Evolutionary conservation across 177 flowering plant species (phyloP).

Genomic region (Vitis hybrid): DNA sequence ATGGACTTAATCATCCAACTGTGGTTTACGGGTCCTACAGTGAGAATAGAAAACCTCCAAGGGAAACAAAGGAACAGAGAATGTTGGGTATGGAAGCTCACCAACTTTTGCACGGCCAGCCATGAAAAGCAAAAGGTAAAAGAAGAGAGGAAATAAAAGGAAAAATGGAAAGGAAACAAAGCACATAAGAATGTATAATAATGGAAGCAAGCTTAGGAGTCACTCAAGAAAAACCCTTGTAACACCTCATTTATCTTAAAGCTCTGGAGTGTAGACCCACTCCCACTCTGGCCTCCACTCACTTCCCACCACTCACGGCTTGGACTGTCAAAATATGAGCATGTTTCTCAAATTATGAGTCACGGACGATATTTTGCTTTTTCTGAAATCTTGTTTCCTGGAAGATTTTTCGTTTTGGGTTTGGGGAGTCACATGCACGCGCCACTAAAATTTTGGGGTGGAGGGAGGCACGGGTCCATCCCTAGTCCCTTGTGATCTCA

Average conservation of each 20-base stretch:
- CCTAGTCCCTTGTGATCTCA: no score
- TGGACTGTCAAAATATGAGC: constrained; percentile 7
- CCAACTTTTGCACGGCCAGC: constrained; percentile 16
- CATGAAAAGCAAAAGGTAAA: not conserved
- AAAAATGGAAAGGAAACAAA: constrained; percentile 1
- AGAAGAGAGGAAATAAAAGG: not conserved
- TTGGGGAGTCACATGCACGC: no score
- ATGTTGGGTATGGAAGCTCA: constrained; percentile 13
- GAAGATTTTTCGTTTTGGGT: no score
- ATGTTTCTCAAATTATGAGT: constrained; percentile 7
- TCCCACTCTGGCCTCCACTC: constrained; percentile 12
- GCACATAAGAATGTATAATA: constrained; percentile 1
- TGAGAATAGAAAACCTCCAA: no score
- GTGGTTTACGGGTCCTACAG: no score
- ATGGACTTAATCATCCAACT: no score
- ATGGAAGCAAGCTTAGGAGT: constrained; percentile 16
- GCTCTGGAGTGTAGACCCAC: constrained; percentile 6
- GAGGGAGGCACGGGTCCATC: no score
- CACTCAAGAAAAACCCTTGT: constrained; percentile 10
- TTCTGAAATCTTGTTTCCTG: no score
- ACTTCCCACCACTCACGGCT: constrained; percentile 21
- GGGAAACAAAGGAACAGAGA: not conserved
- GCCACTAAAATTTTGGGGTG: no score
- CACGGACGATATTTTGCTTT: no score
- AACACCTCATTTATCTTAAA: not conserved